Base-by-base conservation (phyloP, 345 rosid species). In the Boechera divaricarpa region DNA sequence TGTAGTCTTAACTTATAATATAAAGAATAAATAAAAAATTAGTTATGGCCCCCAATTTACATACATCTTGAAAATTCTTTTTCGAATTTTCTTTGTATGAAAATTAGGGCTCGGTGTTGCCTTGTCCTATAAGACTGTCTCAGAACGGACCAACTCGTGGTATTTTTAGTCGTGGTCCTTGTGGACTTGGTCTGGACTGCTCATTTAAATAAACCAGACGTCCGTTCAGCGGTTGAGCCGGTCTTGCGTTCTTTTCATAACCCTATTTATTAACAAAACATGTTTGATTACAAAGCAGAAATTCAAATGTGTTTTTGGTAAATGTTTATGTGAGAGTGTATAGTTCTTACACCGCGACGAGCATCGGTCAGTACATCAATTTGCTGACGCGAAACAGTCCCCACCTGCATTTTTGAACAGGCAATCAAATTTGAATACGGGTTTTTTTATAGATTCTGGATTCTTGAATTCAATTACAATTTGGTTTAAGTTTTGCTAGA, bases 351-450 rank as follows among this genome's bases (percentile, higher is more conserved):
- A 31, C 41, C 63, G 10, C 81, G 68, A 39, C 81, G 81, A 49
- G 68, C 62, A 71, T 72, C 59, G 24, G 68, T 82, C 31, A 90
- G 10, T n/a, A 65, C 70, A 16, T 10, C 67, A 29, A 87, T 85
- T 78, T 93, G 94, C 73, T 85, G 74, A 83, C 85, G 84, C 32
- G 97, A 85, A 35, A 84, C 92, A 32, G 97, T 89, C 75, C 87
- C 86, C 51, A 86, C 85, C 96, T 87, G 52, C 55, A 60, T 61
- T 52, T 42, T 42, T 49, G 21, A 39, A 18, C 1, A n/a, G 57
- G 29, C 15, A 72, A 18, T 38, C 47, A 5, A 24, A 5, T 15
- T 63, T 42, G 10, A 1, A 38, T 39, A 7, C 10, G 15, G 7
- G 16, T 66, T 5, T 5, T 5, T 5, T 44, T 4, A 1, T 35